phyloP scores from a whole-genome alignment of 805 yeast genomes.

The Lipomyces orientalis region DNA sequence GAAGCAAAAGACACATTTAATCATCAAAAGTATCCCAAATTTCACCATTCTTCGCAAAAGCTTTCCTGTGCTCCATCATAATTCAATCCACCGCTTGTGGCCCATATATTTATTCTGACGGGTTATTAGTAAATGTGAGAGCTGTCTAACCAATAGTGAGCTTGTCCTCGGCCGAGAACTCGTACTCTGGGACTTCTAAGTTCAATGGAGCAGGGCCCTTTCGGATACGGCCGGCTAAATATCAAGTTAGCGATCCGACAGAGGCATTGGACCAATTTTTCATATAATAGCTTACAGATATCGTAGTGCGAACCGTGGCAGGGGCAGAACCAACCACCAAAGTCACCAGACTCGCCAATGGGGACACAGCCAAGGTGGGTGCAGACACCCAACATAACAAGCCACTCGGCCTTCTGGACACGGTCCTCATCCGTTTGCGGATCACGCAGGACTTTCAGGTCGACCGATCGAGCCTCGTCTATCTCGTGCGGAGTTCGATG shows the following conservation, averaged over 20 bases:
- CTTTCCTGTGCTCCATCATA: not conserved
- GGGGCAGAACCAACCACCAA: slow-evolving; percentile 99
- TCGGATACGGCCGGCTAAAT: slow-evolving; percentile 90
- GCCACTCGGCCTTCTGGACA: slow-evolving; percentile 97
- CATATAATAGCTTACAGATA: slow-evolving; percentile 56
- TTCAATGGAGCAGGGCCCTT: slow-evolving; percentile 99
- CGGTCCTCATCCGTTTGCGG: slow-evolving; percentile 93
- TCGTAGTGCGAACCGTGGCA: slow-evolving; percentile 99
- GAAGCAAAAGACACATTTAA: not conserved
- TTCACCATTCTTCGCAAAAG: not conserved
- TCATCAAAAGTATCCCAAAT: not conserved
- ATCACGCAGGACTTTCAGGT: slow-evolving; percentile 81
- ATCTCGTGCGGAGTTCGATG: slow-evolving; percentile 95
- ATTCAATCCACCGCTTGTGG: not conserved
- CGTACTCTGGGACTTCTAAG: slow-evolving; percentile 94
- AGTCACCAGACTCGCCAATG: slow-evolving; percentile 99
- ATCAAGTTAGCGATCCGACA: not conserved
- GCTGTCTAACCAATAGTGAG: slow-evolving; percentile 78
- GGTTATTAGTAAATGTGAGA: not conserved
- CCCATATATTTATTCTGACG: not conserved
- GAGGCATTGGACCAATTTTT: not conserved
- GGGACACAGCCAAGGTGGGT: slow-evolving; percentile 99
- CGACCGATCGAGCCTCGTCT: slow-evolving; percentile 88
- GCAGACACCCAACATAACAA: slow-evolving; percentile 98
- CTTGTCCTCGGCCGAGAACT: slow-evolving; percentile 78